phyloP scores from a whole-genome alignment of 2,329 filamentous ascomycete species.

The Lasiodiplodia gonubiensis region DNA sequence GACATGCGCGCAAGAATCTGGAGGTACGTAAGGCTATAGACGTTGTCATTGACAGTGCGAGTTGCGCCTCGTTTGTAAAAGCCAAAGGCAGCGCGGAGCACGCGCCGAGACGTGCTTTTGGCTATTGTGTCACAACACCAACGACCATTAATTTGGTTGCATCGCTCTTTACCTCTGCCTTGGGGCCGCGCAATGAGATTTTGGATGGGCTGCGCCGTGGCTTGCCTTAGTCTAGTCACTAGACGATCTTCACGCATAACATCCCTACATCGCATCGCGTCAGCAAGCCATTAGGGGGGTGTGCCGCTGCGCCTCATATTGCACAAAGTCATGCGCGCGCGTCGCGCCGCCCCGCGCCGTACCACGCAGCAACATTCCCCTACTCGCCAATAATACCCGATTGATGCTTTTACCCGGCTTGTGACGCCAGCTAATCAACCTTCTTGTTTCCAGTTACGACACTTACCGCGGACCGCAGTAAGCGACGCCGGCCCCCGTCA shows the following conservation, averaged over 20 bases:
- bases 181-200: slow-evolving; percentile 6
- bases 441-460: slow-evolving; percentile 25
- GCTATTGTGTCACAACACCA: background rate
- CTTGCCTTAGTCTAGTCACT: slow-evolving; percentile 24
- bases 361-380: slow-evolving; percentile 4
- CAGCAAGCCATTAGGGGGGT: slow-evolving; percentile 13
- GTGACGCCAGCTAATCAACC: background rate
- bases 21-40: slow-evolving; percentile 64
- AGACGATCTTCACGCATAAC: slow-evolving; percentile 25
- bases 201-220: slow-evolving; percentile 14
- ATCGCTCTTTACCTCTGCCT: slow-evolving; percentile 7
- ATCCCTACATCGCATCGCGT: slow-evolving; percentile 21
- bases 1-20: slow-evolving; percentile 98
- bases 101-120: background rate
- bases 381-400: slow-evolving; percentile 14
- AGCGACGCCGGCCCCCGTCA: slow-evolving; percentile 9
- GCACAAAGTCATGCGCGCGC: slow-evolving; percentile 21
- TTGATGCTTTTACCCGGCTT: background rate
- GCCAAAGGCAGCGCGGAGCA: background rate
- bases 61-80: background rate
- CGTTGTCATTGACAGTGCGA: background rate
- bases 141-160: slow-evolving; percentile 1
- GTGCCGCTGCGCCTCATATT: slow-evolving; percentile 9
- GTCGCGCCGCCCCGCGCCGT: slow-evolving; percentile 16
- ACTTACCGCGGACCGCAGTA: slow-evolving; percentile 30